phyloP scores from a whole-genome alignment of 345 rosid genomes.

The Eucalyptus virginea region DNA sequence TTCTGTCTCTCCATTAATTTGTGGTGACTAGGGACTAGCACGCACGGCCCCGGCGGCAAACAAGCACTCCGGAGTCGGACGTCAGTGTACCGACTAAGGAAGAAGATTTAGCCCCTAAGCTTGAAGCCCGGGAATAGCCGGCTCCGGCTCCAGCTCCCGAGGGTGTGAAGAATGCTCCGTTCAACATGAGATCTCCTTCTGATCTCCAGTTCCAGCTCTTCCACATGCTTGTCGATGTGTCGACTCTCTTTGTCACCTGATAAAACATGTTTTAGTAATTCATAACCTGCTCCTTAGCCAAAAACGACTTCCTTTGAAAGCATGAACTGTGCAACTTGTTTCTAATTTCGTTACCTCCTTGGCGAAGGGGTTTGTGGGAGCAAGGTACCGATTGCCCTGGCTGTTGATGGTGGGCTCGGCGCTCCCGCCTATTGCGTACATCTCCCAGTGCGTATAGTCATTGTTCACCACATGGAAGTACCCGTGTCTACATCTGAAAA shows the following conservation, averaged over 20 bases:
- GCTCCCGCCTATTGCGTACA: slow-evolving; percentile 99
- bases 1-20: neutral
- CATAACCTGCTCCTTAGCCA: neutral
- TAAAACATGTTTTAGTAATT: neutral
- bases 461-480: slow-evolving; percentile 98
- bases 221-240: slow-evolving; percentile 10
- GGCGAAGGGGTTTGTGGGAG: slow-evolving; percentile 63
- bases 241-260: slow-evolving; percentile 40
- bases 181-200: slow-evolving; percentile 31
- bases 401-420: slow-evolving; percentile 96
- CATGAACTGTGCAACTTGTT: neutral
- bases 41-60: slow-evolving; percentile 13
- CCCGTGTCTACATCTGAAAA: slow-evolving; percentile 86
- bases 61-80: slow-evolving; percentile 22
- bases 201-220: slow-evolving; percentile 43
- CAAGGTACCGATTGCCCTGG: slow-evolving; percentile 90
- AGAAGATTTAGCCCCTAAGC: slow-evolving; percentile 36
- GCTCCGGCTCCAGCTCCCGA: slow-evolving; percentile 34
- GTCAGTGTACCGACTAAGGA: slow-evolving; percentile 22
- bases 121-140: slow-evolving; percentile 38
- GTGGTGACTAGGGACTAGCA: neutral
- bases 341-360: slow-evolving; percentile 20
- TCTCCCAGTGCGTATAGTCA: slow-evolving; percentile 98
- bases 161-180: slow-evolving; percentile 38
- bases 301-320: neutral